phyloP scores from a whole-genome alignment of 2,329 filamentous ascomycete species.

The Cercospora sp. region DNA sequence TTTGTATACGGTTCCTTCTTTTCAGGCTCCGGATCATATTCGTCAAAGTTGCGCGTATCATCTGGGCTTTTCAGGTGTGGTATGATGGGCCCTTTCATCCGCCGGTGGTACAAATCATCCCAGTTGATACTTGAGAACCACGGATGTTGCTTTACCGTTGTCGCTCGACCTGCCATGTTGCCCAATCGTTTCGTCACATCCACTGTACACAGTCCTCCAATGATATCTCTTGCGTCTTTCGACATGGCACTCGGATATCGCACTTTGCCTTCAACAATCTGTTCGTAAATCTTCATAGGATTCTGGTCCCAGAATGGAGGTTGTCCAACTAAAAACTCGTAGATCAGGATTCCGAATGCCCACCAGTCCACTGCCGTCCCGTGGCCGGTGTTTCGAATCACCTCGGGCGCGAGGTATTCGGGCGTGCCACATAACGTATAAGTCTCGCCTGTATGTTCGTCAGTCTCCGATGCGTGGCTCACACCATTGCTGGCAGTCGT shows the following conservation, averaged over 20 bases:
- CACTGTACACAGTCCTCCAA: constrained; percentile 73
- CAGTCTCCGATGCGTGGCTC: constrained; percentile 18
- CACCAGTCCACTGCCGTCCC: constrained; percentile 81
- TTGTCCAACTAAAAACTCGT: constrained; percentile 82
- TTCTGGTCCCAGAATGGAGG: constrained; percentile 87
- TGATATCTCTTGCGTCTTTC: constrained; percentile 69
- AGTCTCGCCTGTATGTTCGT: constrained; percentile 59
- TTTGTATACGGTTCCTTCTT: constrained; percentile 66
- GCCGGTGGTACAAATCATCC: constrained; percentile 68
- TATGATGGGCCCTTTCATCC: constrained; percentile 68
- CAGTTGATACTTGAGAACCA: constrained; percentile 75
- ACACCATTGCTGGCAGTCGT: constrained; percentile 2
- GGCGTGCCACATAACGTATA: constrained; percentile 83
- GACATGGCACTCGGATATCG: constrained; percentile 71
- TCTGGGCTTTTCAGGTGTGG: constrained; percentile 72
- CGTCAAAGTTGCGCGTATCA: constrained; percentile 79
- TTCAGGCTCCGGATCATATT: constrained; percentile 75
- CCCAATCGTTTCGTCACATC: constrained; percentile 76
- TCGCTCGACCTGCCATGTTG: constrained; percentile 73
- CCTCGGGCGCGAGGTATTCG: constrained; percentile 81
- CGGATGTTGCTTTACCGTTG: constrained; percentile 70
- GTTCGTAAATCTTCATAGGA: constrained; percentile 82
- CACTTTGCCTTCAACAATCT: constrained; percentile 76
- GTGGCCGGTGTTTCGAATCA: constrained; percentile 78
- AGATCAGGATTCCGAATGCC: constrained; percentile 80